Evolutionary conservation across 2,329 filamentous ascomycete species (phyloP).

Genomic region (Aquanectria penicillioides): DNA sequence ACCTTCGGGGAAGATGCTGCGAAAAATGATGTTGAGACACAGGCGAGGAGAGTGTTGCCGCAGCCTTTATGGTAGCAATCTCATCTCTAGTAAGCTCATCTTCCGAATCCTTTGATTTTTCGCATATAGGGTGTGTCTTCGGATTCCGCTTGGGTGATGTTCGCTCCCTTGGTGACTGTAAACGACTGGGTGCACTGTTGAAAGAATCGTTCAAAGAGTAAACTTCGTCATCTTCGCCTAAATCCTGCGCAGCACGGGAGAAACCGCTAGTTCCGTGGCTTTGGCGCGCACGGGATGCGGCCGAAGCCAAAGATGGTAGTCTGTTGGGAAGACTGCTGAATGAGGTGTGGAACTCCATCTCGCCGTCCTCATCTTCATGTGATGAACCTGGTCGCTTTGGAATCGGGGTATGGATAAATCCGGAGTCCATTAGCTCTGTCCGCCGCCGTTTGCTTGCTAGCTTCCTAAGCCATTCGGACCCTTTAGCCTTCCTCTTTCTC

Average conservation of each 20-base stretch:
- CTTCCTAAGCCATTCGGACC: slow-evolving; percentile 47
- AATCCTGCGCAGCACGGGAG: too few relatives aligned
- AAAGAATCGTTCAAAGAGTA: slow-evolving; percentile 15
- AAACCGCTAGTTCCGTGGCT: background rate
- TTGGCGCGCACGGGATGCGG: background rate
- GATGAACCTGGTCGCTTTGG: slow-evolving; percentile 7
- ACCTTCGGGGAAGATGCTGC: slow-evolving; percentile 5
- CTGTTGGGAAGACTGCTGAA: slow-evolving; percentile 34
- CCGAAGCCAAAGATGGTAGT: slow-evolving; percentile 26
- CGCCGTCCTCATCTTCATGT: background rate
- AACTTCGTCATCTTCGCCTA: slow-evolving; percentile 21
- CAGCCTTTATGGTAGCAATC: slow-evolving; percentile 24
- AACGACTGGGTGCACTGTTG: background rate
- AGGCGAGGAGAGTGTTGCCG: slow-evolving; percentile 40
- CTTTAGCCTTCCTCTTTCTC: slow-evolving; percentile 39
- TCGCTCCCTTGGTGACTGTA: slow-evolving; percentile 23
- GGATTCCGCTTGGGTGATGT: slow-evolving; percentile 22
- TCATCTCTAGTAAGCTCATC: slow-evolving; percentile 29
- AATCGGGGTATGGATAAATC: slow-evolving; percentile 34
- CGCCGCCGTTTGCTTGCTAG: slow-evolving; percentile 42
- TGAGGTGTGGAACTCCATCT: slow-evolving; percentile 17
- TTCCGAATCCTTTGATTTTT: slow-evolving; percentile 20
- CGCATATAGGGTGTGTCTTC: background rate
- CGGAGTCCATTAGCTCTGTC: slow-evolving; percentile 33
- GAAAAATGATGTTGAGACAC: slow-evolving; percentile 37